Percentiles rank a stretch among this genome's conserved stretches.
phyloP scores from a whole-genome alignment of 2,329 filamentous ascomycete genomes.

The Scedosporium minutisporum region DNA sequence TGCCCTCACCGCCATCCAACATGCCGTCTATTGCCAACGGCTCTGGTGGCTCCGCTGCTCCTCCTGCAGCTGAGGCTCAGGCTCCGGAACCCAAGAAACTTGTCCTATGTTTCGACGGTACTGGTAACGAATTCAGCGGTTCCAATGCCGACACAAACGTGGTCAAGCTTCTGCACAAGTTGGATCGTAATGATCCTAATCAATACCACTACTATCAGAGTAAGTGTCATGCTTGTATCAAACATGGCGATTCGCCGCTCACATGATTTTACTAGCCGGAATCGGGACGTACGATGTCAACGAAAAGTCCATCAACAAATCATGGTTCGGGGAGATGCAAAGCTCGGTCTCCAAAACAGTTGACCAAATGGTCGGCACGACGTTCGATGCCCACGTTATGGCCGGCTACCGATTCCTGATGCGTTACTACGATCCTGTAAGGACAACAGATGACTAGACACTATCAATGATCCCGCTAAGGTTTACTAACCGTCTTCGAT shows the following conservation, averaged over 20 bases:
- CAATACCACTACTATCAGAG: slow-evolving; percentile 43
- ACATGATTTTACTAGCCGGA: slow-evolving; percentile 23
- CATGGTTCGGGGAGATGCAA: slow-evolving; percentile 20
- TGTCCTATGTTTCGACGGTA: slow-evolving; percentile 39
- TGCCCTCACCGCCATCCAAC: too few species aligned
- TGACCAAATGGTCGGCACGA: slow-evolving; percentile 33
- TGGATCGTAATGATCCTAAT: slow-evolving; percentile 32
- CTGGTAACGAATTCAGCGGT: slow-evolving; percentile 35
- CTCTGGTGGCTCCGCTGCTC: too few species aligned
- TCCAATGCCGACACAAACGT: slow-evolving; percentile 42
- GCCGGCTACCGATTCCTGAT: slow-evolving; percentile 45
- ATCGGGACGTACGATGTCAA: slow-evolving; percentile 40
- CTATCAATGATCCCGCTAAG: too few species aligned
- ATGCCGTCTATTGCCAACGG: too few species aligned
- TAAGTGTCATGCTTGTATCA: slow-evolving; percentile 13
- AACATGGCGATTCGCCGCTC: not conserved
- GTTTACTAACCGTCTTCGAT: not conserved
- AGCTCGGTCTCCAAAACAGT: slow-evolving; percentile 28
- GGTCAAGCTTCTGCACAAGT: slow-evolving; percentile 36
- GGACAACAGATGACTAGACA: slow-evolving; percentile 9
- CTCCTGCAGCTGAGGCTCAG: not conserved
- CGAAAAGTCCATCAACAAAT: slow-evolving; percentile 30
- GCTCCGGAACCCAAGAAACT: slow-evolving; percentile 26
- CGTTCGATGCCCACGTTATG: slow-evolving; percentile 41
- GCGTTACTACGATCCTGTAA: slow-evolving; percentile 37